Percentiles rank a stretch among this genome's conserved stretches.
phyloP scores from a whole-genome alignment of 78 protist genomes.

The Dictyostelium purpureum region DNA sequence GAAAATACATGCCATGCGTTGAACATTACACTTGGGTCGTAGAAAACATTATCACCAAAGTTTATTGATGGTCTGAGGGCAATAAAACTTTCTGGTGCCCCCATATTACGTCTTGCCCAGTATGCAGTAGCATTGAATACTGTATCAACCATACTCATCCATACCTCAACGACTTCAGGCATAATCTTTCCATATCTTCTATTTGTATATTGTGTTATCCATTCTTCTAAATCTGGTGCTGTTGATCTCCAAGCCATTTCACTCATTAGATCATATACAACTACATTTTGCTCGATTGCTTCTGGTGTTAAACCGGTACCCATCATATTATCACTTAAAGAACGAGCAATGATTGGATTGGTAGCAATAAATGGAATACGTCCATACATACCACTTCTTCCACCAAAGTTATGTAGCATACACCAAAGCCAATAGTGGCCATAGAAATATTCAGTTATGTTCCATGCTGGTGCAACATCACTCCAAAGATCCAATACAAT shows the following conservation, averaged over 20 bases:
- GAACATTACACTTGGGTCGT: neutral
- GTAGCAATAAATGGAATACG: slow-evolving; percentile 63
- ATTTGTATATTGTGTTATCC: slow-evolving; percentile 62
- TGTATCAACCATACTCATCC: neutral
- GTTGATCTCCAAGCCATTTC: slow-evolving; percentile 84
- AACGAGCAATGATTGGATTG: slow-evolving; percentile 22
- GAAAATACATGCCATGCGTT: slow-evolving; percentile 26
- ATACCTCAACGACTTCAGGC: neutral
- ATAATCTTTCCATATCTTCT: slow-evolving; percentile 78
- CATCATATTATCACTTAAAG: slow-evolving; percentile 39
- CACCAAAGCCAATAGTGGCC: slow-evolving; percentile 87
- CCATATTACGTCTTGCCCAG: neutral
- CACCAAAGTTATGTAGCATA: slow-evolving; percentile 92
- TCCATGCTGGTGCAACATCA: slow-evolving; percentile 85
- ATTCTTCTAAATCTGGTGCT: slow-evolving; percentile 28
- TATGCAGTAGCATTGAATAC: slow-evolving; percentile 18
- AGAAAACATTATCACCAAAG: neutral
- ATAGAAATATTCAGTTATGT: slow-evolving; percentile 64
- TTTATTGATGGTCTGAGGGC: slow-evolving; percentile 20
- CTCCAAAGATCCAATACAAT: slow-evolving; percentile 87
- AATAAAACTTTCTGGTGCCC: neutral
- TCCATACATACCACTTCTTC: slow-evolving; percentile 86
- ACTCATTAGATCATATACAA: slow-evolving; percentile 83
- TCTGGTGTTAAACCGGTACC: slow-evolving; percentile 91
- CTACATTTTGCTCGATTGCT: slow-evolving; percentile 84